Base-by-base conservation (phyloP, 257 asterid species). In the Ehretia macrophylla region DNA sequence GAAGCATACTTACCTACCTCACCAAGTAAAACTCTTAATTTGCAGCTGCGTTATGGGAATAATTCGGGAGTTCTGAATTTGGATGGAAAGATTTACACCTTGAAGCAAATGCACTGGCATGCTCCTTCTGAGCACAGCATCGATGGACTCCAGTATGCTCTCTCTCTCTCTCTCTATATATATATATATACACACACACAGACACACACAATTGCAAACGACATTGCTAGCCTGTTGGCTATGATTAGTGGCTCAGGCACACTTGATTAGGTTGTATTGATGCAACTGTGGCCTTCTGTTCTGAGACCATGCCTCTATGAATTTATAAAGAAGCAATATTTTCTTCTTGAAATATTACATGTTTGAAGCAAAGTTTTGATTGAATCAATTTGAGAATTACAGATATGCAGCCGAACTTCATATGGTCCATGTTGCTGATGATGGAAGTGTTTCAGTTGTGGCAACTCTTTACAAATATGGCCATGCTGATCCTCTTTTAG, bases 71-170 rank as follows among this genome's bases (percentile, higher is more conserved):
- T 23, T 53, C 48, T 91, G 71, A 53, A 49, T 58, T 71, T 78
- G 14, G 79, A 75, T 60, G 88, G 72, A 0, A 90, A 84, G 67
- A 66, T 37, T 51, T 85, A 77, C 63, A 53, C 45, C 20, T 63
- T 90, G 79, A 81, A 71, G 80, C 95, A 90, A 60, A 81, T 90
- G 96, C 97, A 86, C 42, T 90, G 95, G 95, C 97, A 90, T 60
- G 63, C 95, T 67, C 97, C 97, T 18, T 79, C 97, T 5, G 97
- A 90, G 50, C 97, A 90, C 77, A 77, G 71, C 52, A 67, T 86
- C 22, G 63, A 89, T 47, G 97, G 95, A 51, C 60, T 72, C 13
- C 83, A 51, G 96, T 88, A 76, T n/a, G 75, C 11, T 14, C 5
- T 55, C 59, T 42, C 39, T 38, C 39, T 55, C 53, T 17, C 13